Base-by-base conservation (phyloP, 2,329 filamentous ascomycete genomes). In the Scytalidium lignicola region DNA sequence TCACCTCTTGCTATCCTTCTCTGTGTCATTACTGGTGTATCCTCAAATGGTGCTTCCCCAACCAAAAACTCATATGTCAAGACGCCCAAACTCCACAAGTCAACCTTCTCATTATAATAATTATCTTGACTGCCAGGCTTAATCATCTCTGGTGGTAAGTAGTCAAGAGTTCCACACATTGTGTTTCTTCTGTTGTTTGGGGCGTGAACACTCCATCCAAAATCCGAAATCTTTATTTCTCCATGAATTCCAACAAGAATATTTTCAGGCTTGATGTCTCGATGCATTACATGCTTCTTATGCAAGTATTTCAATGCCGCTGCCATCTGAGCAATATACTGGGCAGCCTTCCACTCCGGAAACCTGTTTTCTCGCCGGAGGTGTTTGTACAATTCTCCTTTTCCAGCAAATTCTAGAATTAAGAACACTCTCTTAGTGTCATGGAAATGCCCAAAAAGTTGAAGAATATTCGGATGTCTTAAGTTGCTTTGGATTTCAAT, bases 171-270 rank as follows among this genome's bases (percentile, higher is more conserved):
- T 55, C 93, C 93, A 67, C 93, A 99, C 82, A 97, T 91, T 49
- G 93, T 99, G 64, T 91, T 86, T 54, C 93, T 80, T 59, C 93
- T 78, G 72, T 92, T 95, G 70, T 95, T 96, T 22, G 93, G 93
- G 4, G 93, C 93, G 69, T 99, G 93, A 3, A 97, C 93, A 66
- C 88, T 95, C 93, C 93, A 99, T 44, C 93, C 92, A 64, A 97
- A 99, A 69, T 99, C 93, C 3, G 90, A 95, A 63, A 99, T 91
- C 71, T 99, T 99, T 73, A 99, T 91, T 74, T 99, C 93, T 57
- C 91, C 93, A 65, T 97, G 92, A 52, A 97, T 90, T 13, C 92
- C 92, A 23, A 97, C 86, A 19, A 97, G 79, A 56, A 97, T 97
- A 63, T 97, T 97, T 71, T 97, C 91, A 2, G 91, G 91, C 74